Percentiles rank a stretch among this genome's conserved stretches.
Conservation (phyloP, 2,329 filamentous ascomycete genomes). For the Anthostomella pinea region DNA sequence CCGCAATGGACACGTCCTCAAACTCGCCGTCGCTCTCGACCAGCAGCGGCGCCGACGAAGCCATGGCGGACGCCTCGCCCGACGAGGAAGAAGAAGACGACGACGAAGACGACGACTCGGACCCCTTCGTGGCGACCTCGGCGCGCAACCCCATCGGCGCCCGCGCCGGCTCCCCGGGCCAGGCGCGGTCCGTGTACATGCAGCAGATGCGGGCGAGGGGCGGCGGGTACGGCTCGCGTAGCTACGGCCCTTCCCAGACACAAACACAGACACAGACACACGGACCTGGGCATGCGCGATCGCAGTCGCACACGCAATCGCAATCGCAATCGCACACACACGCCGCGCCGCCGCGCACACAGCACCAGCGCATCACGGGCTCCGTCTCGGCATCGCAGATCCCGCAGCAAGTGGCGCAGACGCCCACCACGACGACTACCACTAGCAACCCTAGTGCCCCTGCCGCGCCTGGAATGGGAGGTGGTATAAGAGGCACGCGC, state of each 20-base stretch:
- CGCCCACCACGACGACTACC: neutral
- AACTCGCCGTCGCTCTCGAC: slow-evolving; percentile 13
- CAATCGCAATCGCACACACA: slow-evolving; percentile 4
- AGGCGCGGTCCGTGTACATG: slow-evolving; percentile 22
- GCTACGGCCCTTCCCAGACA: too few species aligned
- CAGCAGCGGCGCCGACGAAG: slow-evolving; percentile 21
- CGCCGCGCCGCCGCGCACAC: slow-evolving; percentile 5
- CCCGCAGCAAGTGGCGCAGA: slow-evolving; percentile 1
- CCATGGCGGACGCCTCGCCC: slow-evolving; percentile 21
- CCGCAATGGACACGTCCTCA: slow-evolving; percentile 22
- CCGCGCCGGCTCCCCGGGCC: slow-evolving; percentile 20
- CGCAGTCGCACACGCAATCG: slow-evolving; percentile 8
- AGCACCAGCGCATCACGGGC: slow-evolving; percentile 20
- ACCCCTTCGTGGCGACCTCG: slow-evolving; percentile 25
- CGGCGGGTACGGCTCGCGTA: slow-evolving; percentile 4
- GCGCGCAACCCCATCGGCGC: slow-evolving; percentile 5
- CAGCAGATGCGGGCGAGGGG: slow-evolving; percentile 20
- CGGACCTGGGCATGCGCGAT: too few species aligned
- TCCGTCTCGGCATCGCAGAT: slow-evolving; percentile 10
- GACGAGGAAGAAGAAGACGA: slow-evolving; percentile 3
- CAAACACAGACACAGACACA: too few species aligned
- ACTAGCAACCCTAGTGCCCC: too few species aligned
- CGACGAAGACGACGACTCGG: slow-evolving; percentile 26
- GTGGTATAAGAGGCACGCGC: slow-evolving; percentile 9
- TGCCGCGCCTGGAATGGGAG: neutral